Evolutionary conservation across 768 basidiomycete species (phyloP), one percentile per base, ranked within the genome.

Genomic region (Basidioascus undulatus): DNA sequence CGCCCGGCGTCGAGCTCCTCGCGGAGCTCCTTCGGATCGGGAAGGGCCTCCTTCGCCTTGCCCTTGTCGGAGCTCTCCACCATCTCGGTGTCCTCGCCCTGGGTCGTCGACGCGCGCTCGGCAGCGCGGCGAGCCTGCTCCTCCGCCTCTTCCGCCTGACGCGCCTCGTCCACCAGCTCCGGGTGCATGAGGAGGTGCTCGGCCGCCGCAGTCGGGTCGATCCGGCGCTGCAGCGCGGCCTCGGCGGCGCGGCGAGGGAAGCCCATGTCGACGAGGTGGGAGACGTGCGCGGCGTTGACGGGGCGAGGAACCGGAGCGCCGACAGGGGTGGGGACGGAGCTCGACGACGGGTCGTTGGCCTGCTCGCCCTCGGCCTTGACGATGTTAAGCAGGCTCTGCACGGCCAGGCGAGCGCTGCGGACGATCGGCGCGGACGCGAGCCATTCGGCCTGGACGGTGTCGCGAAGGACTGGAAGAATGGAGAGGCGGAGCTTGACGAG

Each of bases 191-290:
- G 62, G 1, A 98, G 66, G 4, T 79, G 62, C 49, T 96, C 87
- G 0, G 89, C 76, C 4, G 92, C 92, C 5, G 77, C 72, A 33
- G 66, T 73, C 51, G 92, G 65, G 52, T 92, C 86, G 57, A 96
- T 96, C 46, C 76, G 71, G 10, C 87, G 78, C 16, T 66, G 57
- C 30, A 98, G 63, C 4, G 89, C 89, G 39, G 74, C 69, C 53
- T 80, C 78, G 2, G 75, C 82, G 11, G 81, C 80, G 32, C 71
- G 68, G n/a, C 84, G 72, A 27, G 77, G 72, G 63, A 96, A 98
- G 35, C 92, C 92, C 92, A 98, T 96, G 51, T 96, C 92, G 9
- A 71, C 75, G 41, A 96, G 64, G 51, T 83, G 77, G 38, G 70
- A 69, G 40, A 94, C 71, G 27, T 76, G 70, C 35, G 65, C 66